Evolutionary conservation across 2,329 filamentous ascomycete species (phyloP), one percentile per base, ranked within the genome.

Genomic region (Calonectria pteridis): DNA sequence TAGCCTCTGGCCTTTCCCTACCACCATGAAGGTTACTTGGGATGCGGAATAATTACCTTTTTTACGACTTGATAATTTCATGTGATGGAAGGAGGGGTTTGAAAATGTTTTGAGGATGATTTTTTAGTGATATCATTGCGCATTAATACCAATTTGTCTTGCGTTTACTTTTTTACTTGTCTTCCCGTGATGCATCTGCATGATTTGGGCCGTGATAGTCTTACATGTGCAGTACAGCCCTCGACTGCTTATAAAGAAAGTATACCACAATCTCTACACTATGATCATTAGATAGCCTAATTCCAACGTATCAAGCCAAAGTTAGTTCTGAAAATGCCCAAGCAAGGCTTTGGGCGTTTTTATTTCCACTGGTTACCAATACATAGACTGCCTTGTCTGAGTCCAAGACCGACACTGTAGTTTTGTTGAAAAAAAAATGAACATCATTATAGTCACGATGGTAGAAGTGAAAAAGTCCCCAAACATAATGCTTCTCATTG

Each of bases 1-100:
- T 20, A 81, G 79, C 10, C 76, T 86, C 26, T 85, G 82, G 78
- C 84, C 87, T 1, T 89, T 88, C 79, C 88, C 89, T 0, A 85
- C 84, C 0, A 87, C 85, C n/a, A 89, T 90, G 88, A 89, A 89
- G 84, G 83, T 90, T 7, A 85, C 83, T 63, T 90, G 88, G 88
- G 87, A 89, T 78, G 84, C 83, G 23, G 73, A 83, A 69, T 79
- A 68, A 69, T 35, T 58, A 29, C n/a, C n/a, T 14, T 43, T 43
- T 43, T 20, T 43, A 43, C n/a, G 43, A 68, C 5, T 64, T 29
- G 55, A 23, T 51, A 51, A 51, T 46, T 53, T 37, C 13, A 37
- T 37, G 35, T 37, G 35, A 16, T 16, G 31, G 1, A 31, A n/a
- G 23, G 20, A 59, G 51, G 50, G 40, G 26, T 33, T 23, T 35